A percentile compares a stretch with the other conserved stretches of the same genome.
Conservation (phyloP, 108 stramenopile genomes). For the Cylindrotheca fusiformis region DNA sequence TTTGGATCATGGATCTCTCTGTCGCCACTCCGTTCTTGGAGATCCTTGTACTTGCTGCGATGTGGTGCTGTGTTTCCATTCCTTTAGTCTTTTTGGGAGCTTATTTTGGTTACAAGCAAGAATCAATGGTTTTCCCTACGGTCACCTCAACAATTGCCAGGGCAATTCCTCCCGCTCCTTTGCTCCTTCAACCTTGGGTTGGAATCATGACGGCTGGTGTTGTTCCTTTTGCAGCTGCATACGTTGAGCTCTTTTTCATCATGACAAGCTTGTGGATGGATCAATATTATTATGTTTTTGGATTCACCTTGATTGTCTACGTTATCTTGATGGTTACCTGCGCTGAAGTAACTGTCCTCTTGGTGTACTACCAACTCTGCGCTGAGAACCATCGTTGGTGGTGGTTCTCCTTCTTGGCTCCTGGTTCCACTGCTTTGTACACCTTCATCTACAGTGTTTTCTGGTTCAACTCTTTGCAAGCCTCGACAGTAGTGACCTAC, state of each 20-base stretch:
- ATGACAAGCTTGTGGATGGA: slow-evolving; percentile 98
- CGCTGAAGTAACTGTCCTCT: slow-evolving; percentile 94
- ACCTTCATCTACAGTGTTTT: slow-evolving; percentile 91
- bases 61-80: slow-evolving; percentile 97
- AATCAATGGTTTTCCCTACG: slow-evolving; percentile 78
- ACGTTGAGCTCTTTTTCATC: slow-evolving; percentile 99
- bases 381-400: slow-evolving; percentile 98
- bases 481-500: slow-evolving; percentile 94
- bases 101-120: slow-evolving; percentile 98
- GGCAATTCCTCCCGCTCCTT: slow-evolving; percentile 89
- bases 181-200: slow-evolving; percentile 76
- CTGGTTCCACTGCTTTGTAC: slow-evolving; percentile 91
- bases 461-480: slow-evolving; percentile 92
- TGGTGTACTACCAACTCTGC: slow-evolving; percentile 98
- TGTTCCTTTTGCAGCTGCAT: slow-evolving; percentile 97
- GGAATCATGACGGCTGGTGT: slow-evolving; percentile 85
- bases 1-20: slow-evolving; percentile 87
- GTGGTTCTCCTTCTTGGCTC: slow-evolving; percentile 96
- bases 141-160: slow-evolving; percentile 90
- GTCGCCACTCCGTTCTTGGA: slow-evolving; percentile 93
- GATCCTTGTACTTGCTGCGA: slow-evolving; percentile 90
- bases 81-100: slow-evolving; percentile 98
- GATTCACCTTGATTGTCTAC: slow-evolving; percentile 95
- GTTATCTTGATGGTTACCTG: slow-evolving; percentile 93
- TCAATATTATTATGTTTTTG: slow-evolving; percentile 99